These are phyloP conservation scores for Phycomyces blakesleeanus DNA, from an alignment of 192 early-diverging fungal species.

Conservation along the genomic window DNA sequence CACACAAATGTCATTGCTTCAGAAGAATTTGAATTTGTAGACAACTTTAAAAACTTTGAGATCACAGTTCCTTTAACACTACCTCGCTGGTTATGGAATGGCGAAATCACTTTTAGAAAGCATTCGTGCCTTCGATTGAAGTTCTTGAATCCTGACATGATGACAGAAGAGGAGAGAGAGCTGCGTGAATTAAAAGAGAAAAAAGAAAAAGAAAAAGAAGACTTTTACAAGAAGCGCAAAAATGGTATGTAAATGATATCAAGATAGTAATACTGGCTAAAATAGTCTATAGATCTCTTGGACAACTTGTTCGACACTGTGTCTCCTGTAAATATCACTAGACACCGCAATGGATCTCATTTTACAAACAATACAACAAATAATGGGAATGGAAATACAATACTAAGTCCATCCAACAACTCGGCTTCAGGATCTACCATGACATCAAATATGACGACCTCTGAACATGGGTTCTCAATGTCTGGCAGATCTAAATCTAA, in stretches of 20 bases:
- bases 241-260: conserved; percentile 2
- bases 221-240: conserved; percentile 25
- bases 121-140: conserved; percentile 67
- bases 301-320: conserved; percentile 34
- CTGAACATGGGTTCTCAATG: background rate
- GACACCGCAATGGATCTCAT: background rate
- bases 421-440: background rate
- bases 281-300: conserved; percentile 24
- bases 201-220: conserved; percentile 31
- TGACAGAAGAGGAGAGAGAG: conserved; percentile 31
- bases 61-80: conserved; percentile 57
- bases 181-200: conserved; percentile 23
- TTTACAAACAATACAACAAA: background rate
- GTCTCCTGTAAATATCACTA: conserved; percentile 11
- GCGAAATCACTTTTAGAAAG: conserved; percentile 56
- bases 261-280: background rate
- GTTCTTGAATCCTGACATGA: conserved; percentile 42
- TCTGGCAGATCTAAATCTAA: background rate
- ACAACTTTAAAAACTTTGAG: conserved; percentile 62
- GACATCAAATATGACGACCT: background rate
- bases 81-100: conserved; percentile 70
- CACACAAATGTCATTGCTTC: conserved; percentile 56
- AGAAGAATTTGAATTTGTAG: conserved; percentile 75
- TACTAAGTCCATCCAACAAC: background rate
- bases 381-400: background rate